Percentiles rank a stretch among this genome's conserved stretches.
Evolutionary conservation across 2,329 filamentous ascomycete species (phyloP).

Genomic region (Xylaria sp.): DNA sequence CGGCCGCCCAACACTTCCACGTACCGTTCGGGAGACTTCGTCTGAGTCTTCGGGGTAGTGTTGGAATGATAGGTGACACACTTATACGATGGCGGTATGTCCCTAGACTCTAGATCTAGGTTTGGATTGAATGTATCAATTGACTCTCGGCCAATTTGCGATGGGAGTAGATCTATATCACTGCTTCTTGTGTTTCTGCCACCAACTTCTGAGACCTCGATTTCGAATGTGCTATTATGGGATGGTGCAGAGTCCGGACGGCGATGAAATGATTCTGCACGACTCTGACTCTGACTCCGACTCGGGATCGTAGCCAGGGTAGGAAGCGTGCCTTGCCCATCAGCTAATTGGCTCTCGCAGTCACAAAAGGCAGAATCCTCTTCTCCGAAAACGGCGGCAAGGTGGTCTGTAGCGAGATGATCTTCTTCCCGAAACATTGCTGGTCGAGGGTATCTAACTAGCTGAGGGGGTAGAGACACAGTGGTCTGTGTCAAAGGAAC

Average conservation of each 20-base stretch:
- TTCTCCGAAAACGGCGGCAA: slow-evolving; percentile 43
- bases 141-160: slow-evolving; percentile 48
- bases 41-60: slow-evolving; percentile 43
- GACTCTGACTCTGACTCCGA: slow-evolving; percentile 27
- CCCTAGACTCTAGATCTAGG: slow-evolving; percentile 46
- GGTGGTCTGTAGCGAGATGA: slow-evolving; percentile 41
- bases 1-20: slow-evolving; percentile 46
- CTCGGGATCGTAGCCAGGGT: slow-evolving; percentile 20
- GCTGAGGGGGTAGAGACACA: slow-evolving; percentile 40
- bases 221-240: slow-evolving; percentile 31
- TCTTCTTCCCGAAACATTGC: slow-evolving; percentile 44
- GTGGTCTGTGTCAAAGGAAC: slow-evolving; percentile 39
- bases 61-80: slow-evolving; percentile 43
- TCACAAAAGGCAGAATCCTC: slow-evolving; percentile 45
- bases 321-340: slow-evolving; percentile 27
- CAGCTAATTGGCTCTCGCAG: slow-evolving; percentile 38
- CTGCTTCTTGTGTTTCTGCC: slow-evolving; percentile 41
- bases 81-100: slow-evolving; percentile 40
- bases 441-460: slow-evolving; percentile 39
- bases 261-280: slow-evolving; percentile 22
- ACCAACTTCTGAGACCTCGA: slow-evolving; percentile 31
- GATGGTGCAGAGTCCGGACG: slow-evolving; percentile 36
- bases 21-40: slow-evolving; percentile 44
- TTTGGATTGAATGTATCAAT: slow-evolving; percentile 49
- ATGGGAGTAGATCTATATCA: slow-evolving; percentile 51